A percentile compares a stretch with the other conserved stretches of the same genome.
Conservation (phyloP, 2,329 filamentous ascomycete genomes). For the Huntiella omanensis region DNA sequence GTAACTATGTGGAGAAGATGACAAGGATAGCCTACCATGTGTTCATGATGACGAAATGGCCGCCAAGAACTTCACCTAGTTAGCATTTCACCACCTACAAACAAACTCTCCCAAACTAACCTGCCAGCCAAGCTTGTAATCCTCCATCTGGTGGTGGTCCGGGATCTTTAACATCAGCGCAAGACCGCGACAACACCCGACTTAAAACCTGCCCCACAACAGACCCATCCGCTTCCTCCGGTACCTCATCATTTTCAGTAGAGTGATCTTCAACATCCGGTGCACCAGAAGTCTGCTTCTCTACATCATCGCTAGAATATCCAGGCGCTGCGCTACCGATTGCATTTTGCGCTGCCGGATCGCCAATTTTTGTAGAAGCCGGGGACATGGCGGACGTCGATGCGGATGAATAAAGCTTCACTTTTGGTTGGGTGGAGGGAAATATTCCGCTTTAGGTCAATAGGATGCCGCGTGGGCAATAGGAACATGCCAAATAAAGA, state of each 20-base stretch:
- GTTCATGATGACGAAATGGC: constrained; percentile 30
- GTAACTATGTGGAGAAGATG: not conserved
- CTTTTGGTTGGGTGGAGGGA: no score
- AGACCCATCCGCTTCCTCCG: not conserved
- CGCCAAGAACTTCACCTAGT: constrained; percentile 13
- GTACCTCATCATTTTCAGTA: not conserved
- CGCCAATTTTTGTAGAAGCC: no score
- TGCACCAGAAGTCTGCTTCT: not conserved
- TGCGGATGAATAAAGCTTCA: no score
- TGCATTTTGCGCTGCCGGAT: no score
- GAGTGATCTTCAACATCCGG: not conserved
- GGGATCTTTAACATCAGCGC: constrained; percentile 18
- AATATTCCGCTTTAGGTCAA: no score
- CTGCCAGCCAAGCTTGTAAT: constrained; percentile 25
- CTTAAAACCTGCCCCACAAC: constrained; percentile 5
- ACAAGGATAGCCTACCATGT: constrained; percentile 22
- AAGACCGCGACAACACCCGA: constrained; percentile 5
- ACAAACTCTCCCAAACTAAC: constrained; percentile 16
- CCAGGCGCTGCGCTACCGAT: not conserved
- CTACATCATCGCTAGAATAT: constrained; percentile 4
- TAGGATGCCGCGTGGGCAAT: no score
- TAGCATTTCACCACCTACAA: not conserved
- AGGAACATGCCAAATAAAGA: no score
- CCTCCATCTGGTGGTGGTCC: constrained; percentile 34
- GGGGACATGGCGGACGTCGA: no score